Evolutionary conservation across 148 eudicot genomes (phyloP), one percentile per base, ranked within the genome.

Genomic region (Rhododendron ovatum): DNA sequence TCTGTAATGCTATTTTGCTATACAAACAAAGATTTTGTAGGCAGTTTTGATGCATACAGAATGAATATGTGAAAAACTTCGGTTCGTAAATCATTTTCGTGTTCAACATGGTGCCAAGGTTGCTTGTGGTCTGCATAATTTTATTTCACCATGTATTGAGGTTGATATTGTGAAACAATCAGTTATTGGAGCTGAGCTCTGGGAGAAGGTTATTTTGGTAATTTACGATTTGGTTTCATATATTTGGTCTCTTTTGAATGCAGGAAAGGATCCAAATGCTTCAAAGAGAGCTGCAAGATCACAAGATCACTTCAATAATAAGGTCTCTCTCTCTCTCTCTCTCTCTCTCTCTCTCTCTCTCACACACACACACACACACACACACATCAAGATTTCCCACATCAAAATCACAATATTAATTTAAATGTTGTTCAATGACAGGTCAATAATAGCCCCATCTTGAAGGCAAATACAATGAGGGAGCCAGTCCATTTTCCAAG

Each of bases 291-390:
- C 78, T 28, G 73, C 65, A 59, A 87, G 15, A 18, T 14, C 41
- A 87, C 61, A 63, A 87, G 78, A 17, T 50, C 83, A n/a, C 82
- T 83, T 73, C 37, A 78, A 77, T 37, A 63, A 63, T 65, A 78
- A 83, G 88, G 88, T 87, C 48, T 79, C 45, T 87, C 82, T 76
- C 45, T 81, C 84, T 12, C 48, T 28, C 71, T 14, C n/a, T 43
- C 69, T 45, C 82, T 71, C 76, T 30, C 73, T 71, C 39, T 71
- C 39, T n/a, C n/a, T n/a, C n/a, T n/a, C n/a, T n/a, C n/a, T n/a
- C n/a, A n/a, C n/a, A n/a, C n/a, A n/a, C n/a, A n/a, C n/a, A n/a
- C n/a, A n/a, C n/a, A 2, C 74, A 30, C 41, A 33, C 35, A 3
- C 35, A 30, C 37, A 13, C 20, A 71, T 12, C 35, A 69, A 69